Evolutionary conservation across 2,329 filamentous ascomycete species (phyloP), one percentile per base, ranked within the genome.

Genomic region (Verticillium alfalfae): DNA sequence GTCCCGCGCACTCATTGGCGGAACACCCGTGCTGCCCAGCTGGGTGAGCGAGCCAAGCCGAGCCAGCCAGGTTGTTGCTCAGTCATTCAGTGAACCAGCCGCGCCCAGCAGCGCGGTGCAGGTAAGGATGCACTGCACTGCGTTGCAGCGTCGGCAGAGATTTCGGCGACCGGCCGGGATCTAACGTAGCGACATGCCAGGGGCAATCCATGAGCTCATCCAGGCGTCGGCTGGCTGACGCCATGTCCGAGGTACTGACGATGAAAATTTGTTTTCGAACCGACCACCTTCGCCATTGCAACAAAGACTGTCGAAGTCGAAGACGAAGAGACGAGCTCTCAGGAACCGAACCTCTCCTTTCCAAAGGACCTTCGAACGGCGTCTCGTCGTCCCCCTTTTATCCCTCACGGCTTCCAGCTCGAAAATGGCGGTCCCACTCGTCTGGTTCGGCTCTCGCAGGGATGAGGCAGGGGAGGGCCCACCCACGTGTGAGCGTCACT

Each of bases 401-500:
- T 59, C 58, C 41, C 58, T 59, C 58, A 59, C 26, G 31, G 41
- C 36, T 45, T 59, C 31, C 34, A 31, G 37, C 5, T 54, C 57
- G 31, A 52, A 52, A 52, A 13, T 55, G 34, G 58, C 9, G 45
- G 41, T 58, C 57, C 57, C 57, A 58, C 57, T 37, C 58, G 34
- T n/a, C 58, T 59, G 58, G 58, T 36, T 59, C 58, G 31, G 34
- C 34, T 37, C 49, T 59, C 58, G 34, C 41, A 22, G 34, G 26
- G 34, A 54, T 41, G 61, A 63, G 52, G 45, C 31, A 22, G 34
- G 26, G 34, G 34, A 36, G 61, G 64, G 56, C 59, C 64, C 64
- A 66, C 64, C 64, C 64, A 65, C 64, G 64, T 66, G 63, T 58
- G 61, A 65, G 61, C 58, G 45, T 59, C 58, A 59, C 58, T 18